A percentile compares a stretch with the other conserved stretches of the same genome.
These are phyloP conservation scores for Detonula confervacea DNA, from an alignment of 352 stramenopile species.

Conservation along the genomic window DNA sequence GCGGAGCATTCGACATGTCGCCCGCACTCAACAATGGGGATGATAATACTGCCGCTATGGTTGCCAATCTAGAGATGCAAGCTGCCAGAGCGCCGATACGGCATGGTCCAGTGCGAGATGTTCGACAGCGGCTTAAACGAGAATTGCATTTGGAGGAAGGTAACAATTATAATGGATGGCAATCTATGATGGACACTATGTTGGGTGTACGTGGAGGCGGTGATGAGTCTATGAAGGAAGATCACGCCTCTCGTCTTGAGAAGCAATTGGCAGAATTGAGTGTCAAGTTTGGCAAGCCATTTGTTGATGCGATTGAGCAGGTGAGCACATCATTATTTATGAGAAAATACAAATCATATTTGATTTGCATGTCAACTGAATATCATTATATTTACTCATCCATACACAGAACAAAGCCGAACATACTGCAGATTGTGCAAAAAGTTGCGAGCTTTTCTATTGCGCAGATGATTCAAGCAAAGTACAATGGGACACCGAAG, in stretches of 20 bases:
- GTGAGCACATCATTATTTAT: slow-evolving; percentile 7
- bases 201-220: slow-evolving; percentile 17
- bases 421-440: slow-evolving; percentile 64
- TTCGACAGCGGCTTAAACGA: slow-evolving; percentile 21
- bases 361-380: slow-evolving; percentile 1
- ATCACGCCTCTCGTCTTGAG: slow-evolving; percentile 31
- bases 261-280: slow-evolving; percentile 51
- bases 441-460: slow-evolving; percentile 71
- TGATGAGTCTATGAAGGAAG: slow-evolving; percentile 16
- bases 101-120: slow-evolving; percentile 44
- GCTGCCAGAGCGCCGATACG: slow-evolving; percentile 31
- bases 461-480: slow-evolving; percentile 45
- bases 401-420: slow-evolving; percentile 58
- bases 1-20: slow-evolving; percentile 40
- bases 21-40: slow-evolving; percentile 3
- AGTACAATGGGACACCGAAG: slow-evolving; percentile 21
- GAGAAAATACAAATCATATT: not conserved
- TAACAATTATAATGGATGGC: slow-evolving; percentile 13
- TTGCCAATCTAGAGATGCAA: slow-evolving; percentile 33
- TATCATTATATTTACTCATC: slow-evolving; percentile 18
- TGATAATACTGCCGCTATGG: slow-evolving; percentile 10
- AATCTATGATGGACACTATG: slow-evolving; percentile 14
- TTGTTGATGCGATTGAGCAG: slow-evolving; percentile 59
- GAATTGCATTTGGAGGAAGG: slow-evolving; percentile 20
- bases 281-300: slow-evolving; percentile 55